Evolutionary conservation across 768 basidiomycete species (phyloP), one percentile per base, ranked within the genome.

Genomic region (Asterophora parasitica): DNA sequence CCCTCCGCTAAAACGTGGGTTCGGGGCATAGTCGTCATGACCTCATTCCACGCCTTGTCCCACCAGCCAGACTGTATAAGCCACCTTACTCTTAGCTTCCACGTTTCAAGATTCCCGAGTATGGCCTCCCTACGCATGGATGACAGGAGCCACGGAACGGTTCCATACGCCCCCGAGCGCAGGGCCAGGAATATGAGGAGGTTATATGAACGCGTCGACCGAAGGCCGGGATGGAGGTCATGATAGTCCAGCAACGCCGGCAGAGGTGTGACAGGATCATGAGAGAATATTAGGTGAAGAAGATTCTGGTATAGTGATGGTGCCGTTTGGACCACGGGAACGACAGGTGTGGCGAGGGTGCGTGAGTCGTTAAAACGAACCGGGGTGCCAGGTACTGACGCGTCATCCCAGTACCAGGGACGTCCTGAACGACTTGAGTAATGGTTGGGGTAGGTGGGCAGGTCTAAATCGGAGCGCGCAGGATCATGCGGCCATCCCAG

Each of bases 41-140:
- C 67, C 40, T 69, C 67, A 11, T 55, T 54, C 81, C 82, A 86
- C 16, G 83, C 85, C 17, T 70, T 61, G 9, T 72, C 61, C 83
- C 84, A 87, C 35, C 59, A 62, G 7, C 79, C 83, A 3, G 70
- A 67, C 38, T 74, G 70, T 37, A 87, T 68, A 43, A 83, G 62
- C 68, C 73, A 77, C 15, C 86, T 76, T 51, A 77, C 72, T 47
- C 70, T 68, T 32, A 87, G 62, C 62, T 76, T 76, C 61, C 71
- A 67, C 1, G 85, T 85, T 56, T 82, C 77, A 40, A 73, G 47
- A 59, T 83, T 73, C 28, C 61, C 65, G 3, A 55, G 58, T 3
- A 84, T 56, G 5, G 62, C 57, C 23, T 71, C 72, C 20, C 57
- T 52, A 16, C 64, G 62, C 78, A 87, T 84, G 33, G 62, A 61